Evolutionary conservation across 2,329 filamentous ascomycete species (phyloP), one percentile per base, ranked within the genome.

Genomic region (Xylaria sp.): DNA sequence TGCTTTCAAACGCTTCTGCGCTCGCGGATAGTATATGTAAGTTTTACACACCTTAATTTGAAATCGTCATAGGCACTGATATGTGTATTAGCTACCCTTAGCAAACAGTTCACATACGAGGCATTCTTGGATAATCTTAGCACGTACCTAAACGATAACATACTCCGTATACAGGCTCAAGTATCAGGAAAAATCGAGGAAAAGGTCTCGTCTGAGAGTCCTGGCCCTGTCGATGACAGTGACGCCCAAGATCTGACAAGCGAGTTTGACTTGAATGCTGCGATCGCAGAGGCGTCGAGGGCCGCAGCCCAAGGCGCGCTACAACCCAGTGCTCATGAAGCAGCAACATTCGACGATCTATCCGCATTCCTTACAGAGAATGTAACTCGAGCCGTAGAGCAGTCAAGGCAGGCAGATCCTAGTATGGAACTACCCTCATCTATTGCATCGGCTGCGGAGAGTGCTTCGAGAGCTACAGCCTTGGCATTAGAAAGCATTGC

Each of bases 71-170:
- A 31, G 18, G 58, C 59, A 60, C 65, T 77, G 59, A 78, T 65
- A 50, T 20, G 44, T 12, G 10, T 25, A 4, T 28, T 57, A 77
- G 77, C 75, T 23, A 65, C 72, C 34, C 70, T 77, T 25, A 75
- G 75, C 61, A 77, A 76, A 60, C 73, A 78, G 68, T 79, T 78
- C 66, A 78, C 76, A 4, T 80, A 78, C 39, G 78, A 79, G 61
- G 75, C 78, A 9, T 80, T 78, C 60, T 73, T 80, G 6, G 77
- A 80, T 44, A 75, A 59, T 39, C 68, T 80, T 2, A 80, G 76
- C 68, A 77, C 74, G 0, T 79, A 76, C 57, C 72, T 80, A 50
- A 78, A 79, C 60, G 77, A 79, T 12, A 75, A 78, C 44, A 79
- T 79, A 44, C 72, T 76, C 37, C 73, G 48, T 9, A 79, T 80